Evolutionary conservation across 2,329 filamentous ascomycete genomes (phyloP).

Genomic region (Fusarium sp.): DNA sequence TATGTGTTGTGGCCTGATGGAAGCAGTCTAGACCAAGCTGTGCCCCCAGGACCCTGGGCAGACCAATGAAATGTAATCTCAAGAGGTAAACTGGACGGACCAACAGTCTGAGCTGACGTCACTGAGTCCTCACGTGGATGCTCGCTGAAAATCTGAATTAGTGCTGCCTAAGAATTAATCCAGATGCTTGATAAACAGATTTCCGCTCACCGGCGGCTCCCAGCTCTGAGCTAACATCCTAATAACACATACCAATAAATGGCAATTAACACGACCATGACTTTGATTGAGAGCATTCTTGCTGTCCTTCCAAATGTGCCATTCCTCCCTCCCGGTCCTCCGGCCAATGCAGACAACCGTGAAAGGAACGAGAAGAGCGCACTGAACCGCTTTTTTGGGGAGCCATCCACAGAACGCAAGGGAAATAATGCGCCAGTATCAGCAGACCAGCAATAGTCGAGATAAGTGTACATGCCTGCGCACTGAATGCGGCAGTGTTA

Average conservation of each 20-base stretch:
- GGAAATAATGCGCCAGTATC: not conserved
- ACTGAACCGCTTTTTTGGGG: not conserved
- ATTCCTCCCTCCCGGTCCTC: not conserved
- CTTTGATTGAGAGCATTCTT: not conserved
- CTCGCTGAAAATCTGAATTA: not conserved
- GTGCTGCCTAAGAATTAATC: not conserved
- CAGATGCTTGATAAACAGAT: not conserved
- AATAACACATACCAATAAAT: not conserved
- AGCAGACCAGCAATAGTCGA: not conserved
- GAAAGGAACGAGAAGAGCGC: not conserved
- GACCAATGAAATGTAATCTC: not conserved
- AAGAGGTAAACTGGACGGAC: not conserved
- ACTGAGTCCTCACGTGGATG: not conserved
- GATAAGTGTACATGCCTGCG: not conserved
- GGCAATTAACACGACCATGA: not conserved
- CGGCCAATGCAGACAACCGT: not conserved
- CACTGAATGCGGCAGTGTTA: not conserved
- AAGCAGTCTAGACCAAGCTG: not conserved
- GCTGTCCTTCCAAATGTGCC: not conserved
- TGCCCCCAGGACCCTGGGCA: not conserved
- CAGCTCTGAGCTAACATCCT: not conserved
- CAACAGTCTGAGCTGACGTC: not conserved
- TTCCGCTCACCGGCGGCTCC: no score
- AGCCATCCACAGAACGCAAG: not conserved
- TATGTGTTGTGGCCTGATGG: not conserved